Evolutionary conservation across 2,329 filamentous ascomycete genomes (phyloP), one percentile per base, ranked within the genome.

Genomic region (Venturia carpophila): DNA sequence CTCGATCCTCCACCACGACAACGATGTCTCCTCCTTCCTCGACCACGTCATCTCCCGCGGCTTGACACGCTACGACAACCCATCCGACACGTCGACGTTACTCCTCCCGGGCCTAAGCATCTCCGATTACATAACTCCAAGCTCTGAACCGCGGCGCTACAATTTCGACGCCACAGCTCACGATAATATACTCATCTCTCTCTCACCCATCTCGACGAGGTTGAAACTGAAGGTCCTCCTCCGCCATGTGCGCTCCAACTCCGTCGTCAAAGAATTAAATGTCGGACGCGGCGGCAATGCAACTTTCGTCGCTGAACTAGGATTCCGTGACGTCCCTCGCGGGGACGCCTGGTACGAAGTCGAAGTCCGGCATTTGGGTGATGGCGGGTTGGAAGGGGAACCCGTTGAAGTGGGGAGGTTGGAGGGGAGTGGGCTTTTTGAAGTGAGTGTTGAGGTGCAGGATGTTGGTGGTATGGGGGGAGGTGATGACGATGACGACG

Each of bases 341-440:
- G 69, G 67, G 5, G 69, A 71, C 42, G 69, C 69, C 15, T 71
- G 70, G 70, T 71, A 70, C 60, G 70, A 71, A 64, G 63, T 71
- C 19, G 70, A 70, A 61, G 70, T 71, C 21, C 64, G 62, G 30
- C 69, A 70, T 67, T 63, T 66, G 24, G 42, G 66, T 52, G 67
- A 67, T 1, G 62, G 64, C 15, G 66, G 67, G 2, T 43, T 70
- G 45, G 66, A 66, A 21, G 69, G 69, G 5, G 52, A 58, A 9
- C 52, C 52, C 27, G 64, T 66, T 30, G 42, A 67, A 55, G 66
- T 67, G 1, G 62, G 64, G 10, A 65, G 67, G 3, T 37, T 70
- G 58, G 68, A 66, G 13, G 69, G 69, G 1, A 67, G 66, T 68
- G 70, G 45, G 5, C 55, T 71, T 39, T 71, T 71, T 43, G 69